Percentiles rank a stretch among this genome's conserved stretches.
phyloP scores from a whole-genome alignment of 192 early-diverging fungal genomes.

The Geosiphon pyriformis region DNA sequence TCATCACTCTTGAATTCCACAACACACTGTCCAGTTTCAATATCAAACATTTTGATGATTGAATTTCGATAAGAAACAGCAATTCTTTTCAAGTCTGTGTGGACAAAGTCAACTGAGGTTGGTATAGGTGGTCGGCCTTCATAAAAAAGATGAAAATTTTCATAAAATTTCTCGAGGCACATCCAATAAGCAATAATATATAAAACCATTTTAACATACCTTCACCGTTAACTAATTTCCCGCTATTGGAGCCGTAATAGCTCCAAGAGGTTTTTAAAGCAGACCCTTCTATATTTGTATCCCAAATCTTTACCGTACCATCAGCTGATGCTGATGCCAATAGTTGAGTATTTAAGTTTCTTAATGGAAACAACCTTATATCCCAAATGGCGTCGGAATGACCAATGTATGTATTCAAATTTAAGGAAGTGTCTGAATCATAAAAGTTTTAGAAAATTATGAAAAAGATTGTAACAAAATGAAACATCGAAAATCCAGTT shows the following conservation, averaged over 20 bases:
- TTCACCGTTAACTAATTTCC: conserved; percentile 10
- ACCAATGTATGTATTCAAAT: conserved; percentile 59
- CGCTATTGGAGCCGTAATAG: conserved; percentile 33
- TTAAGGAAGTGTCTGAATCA: conserved; percentile 42
- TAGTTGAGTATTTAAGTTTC: conserved; percentile 39
- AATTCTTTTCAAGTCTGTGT: conserved; percentile 50
- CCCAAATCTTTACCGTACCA: conserved; percentile 78
- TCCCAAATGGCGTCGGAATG: conserved; percentile 89
- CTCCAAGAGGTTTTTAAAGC: conserved; percentile 45
- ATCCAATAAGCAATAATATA: not conserved
- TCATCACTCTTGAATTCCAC: conserved; percentile 50
- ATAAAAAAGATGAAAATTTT: conserved; percentile 18
- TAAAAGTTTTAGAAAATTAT: no score
- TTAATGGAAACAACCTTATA: conserved; percentile 59
- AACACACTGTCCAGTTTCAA: conserved; percentile 62
- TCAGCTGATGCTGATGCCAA: conserved; percentile 75
- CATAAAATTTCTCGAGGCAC: conserved; percentile 4
- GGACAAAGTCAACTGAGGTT: conserved; percentile 66
- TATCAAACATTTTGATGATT: conserved; percentile 66
- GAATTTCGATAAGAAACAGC: conserved; percentile 61
- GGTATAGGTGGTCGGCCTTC: conserved; percentile 38
- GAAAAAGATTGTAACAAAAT: no score
- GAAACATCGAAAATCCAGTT: no score
- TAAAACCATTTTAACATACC: not conserved
- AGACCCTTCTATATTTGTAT: conserved; percentile 43